phyloP scores from a whole-genome alignment of 2,329 filamentous ascomycete genomes.

The Sclerotinia sclerotiorum region DNA sequence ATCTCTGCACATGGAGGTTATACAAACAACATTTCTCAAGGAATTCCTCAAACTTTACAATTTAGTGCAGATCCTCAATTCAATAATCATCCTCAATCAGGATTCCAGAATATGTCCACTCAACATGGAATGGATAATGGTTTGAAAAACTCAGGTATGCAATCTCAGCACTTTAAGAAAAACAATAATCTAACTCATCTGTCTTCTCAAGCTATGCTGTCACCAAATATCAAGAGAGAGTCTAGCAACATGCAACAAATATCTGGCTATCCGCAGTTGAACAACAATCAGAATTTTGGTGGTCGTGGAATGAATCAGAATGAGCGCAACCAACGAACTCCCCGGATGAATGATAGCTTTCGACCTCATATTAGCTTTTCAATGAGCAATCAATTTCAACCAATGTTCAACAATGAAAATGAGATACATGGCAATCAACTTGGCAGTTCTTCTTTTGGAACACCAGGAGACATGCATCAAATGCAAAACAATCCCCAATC shows the following conservation, averaged over 20 bases:
- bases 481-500: background rate
- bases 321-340: background rate
- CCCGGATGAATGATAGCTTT: background rate
- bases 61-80: background rate
- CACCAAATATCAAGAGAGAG: background rate
- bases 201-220: background rate
- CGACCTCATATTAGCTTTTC: background rate
- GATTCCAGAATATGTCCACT: background rate
- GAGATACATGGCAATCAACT: background rate
- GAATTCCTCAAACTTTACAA: background rate
- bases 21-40: background rate
- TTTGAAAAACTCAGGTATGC: background rate
- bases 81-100: background rate
- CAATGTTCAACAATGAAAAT: background rate
- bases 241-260: background rate
- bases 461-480: background rate
- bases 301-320: background rate
- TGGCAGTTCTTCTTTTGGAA: background rate
- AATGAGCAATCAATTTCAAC: background rate
- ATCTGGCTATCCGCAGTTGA: background rate
- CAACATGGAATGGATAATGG: background rate
- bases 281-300: background rate
- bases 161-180: too few relatives aligned
- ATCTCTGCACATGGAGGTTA: background rate
- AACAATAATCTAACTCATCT: background rate